A percentile compares a stretch with the other conserved stretches of the same genome.
These are phyloP conservation scores for Mucor ambiguus DNA, from an alignment of 371 early-diverging fungal genomes.

Conservation along the genomic window DNA sequence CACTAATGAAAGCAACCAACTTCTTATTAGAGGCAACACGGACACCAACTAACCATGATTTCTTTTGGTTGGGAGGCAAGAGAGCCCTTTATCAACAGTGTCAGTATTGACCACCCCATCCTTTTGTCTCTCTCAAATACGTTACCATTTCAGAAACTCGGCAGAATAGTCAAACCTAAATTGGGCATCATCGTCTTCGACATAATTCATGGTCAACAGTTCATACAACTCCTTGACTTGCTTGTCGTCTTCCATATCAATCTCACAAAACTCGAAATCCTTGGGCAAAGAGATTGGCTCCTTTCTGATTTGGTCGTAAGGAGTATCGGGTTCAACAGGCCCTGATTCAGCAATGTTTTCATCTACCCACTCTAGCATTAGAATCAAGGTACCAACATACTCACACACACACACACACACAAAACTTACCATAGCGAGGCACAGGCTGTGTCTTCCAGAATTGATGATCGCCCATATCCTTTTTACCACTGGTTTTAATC, in stretches of 20 bases:
- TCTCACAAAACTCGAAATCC: conserved; percentile 86
- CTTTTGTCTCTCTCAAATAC: neutral
- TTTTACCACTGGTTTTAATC: conserved; percentile 30
- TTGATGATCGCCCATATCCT: conserved; percentile 71
- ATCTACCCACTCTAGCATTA: conserved; percentile 34
- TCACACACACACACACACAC: neutral
- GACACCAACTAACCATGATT: conserved; percentile 91
- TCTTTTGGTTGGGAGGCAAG: conserved; percentile 89
- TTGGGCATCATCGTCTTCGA: conserved; percentile 93
- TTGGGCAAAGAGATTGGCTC: conserved; percentile 86
- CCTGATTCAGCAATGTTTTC: conserved; percentile 77
- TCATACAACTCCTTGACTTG: conserved; percentile 87
- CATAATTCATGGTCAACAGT: conserved; percentile 89
- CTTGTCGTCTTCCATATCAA: conserved; percentile 80
- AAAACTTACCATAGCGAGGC: conserved; percentile 63
- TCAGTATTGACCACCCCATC: neutral
- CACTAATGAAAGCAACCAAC: conserved; percentile 95
- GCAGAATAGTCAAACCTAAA: conserved; percentile 96
- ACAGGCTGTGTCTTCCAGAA: conserved; percentile 99
- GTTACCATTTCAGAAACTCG: conserved; percentile 87
- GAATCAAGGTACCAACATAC: neutral
- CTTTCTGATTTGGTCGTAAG: conserved; percentile 75
- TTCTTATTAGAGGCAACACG: conserved; percentile 82
- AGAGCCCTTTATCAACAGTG: conserved; percentile 68
- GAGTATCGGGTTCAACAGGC: conserved; percentile 80